A percentile compares a stretch with the other conserved stretches of the same genome.
Evolutionary conservation across 768 basidiomycete species (phyloP).

Genomic region (Lactarius hatsudake): DNA sequence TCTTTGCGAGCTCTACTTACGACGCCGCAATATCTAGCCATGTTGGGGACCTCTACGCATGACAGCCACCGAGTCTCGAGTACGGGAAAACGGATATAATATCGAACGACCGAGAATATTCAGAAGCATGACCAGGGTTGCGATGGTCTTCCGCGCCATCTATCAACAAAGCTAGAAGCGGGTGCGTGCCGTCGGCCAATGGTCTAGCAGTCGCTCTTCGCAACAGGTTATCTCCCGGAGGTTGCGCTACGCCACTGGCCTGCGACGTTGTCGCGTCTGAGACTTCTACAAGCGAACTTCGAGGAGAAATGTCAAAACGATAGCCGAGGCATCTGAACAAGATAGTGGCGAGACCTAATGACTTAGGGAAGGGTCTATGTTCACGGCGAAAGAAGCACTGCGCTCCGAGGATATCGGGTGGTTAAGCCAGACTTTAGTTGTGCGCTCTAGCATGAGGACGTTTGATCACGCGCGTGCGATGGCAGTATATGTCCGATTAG

Average conservation of each 20-base stretch:
- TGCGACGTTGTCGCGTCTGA: neutral
- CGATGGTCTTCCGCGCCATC: neutral
- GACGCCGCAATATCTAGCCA: neutral
- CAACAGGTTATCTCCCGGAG: constrained; percentile 1
- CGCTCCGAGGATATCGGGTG: constrained; percentile 1
- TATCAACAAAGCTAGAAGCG: neutral
- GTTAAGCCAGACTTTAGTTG: constrained; percentile 11
- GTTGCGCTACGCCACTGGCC: neutral
- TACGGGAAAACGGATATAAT: neutral
- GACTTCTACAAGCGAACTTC: neutral
- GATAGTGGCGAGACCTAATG: neutral
- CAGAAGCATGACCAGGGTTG: neutral
- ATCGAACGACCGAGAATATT: neutral
- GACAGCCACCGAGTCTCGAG: neutral
- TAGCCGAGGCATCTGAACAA: constrained; percentile 10
- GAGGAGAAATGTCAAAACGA: neutral
- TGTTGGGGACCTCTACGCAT: too few relatives aligned
- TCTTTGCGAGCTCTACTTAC: neutral
- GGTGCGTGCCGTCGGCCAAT: neutral
- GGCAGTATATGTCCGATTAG: neutral
- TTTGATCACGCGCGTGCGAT: neutral
- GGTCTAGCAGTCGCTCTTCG: neutral
- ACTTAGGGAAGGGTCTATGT: neutral
- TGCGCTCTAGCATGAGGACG: neutral
- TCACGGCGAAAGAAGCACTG: neutral